A percentile compares a stretch with the other conserved stretches of the same genome.
Evolutionary conservation across 2,329 filamentous ascomycete species (phyloP).

Genomic region (Neonectria hederae): DNA sequence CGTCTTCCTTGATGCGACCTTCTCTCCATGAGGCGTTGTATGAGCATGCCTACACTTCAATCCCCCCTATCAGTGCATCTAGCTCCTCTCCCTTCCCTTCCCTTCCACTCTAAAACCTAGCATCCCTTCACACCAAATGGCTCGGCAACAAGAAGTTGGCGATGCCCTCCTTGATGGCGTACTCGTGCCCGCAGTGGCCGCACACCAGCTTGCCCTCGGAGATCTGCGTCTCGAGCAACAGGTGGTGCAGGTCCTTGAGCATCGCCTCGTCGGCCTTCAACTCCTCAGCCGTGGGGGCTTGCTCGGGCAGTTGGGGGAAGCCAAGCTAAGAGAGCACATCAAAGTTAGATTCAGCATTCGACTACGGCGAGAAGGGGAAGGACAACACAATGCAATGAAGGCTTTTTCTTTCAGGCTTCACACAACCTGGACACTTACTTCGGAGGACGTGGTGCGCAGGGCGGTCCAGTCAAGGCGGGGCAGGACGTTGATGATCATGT

Average conservation of each 20-base stretch:
- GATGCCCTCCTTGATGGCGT: slow-evolving; percentile 93
- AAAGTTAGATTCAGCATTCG: slow-evolving; percentile 17
- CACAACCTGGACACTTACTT: slow-evolving; percentile 64
- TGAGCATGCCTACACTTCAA: neutral
- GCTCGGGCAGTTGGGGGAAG: slow-evolving; percentile 75
- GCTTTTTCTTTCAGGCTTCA: neutral
- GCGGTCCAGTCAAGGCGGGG: slow-evolving; percentile 90
- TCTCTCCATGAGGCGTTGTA: slow-evolving; percentile 7
- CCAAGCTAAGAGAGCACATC: slow-evolving; percentile 68
- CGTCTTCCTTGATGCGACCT: neutral
- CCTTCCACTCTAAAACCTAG: neutral
- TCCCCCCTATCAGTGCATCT: neutral
- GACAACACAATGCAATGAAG: neutral
- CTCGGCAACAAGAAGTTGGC: slow-evolving; percentile 95
- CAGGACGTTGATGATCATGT: slow-evolving; percentile 85
- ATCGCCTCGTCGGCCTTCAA: slow-evolving; percentile 73
- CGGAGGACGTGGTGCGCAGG: slow-evolving; percentile 76
- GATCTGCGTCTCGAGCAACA: slow-evolving; percentile 91
- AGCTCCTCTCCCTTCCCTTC: neutral
- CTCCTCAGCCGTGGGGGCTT: slow-evolving; percentile 69
- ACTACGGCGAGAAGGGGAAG: neutral
- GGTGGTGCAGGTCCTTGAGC: slow-evolving; percentile 79
- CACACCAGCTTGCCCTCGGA: slow-evolving; percentile 90
- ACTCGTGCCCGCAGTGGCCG: slow-evolving; percentile 91
- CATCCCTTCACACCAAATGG: slow-evolving; percentile 74